These are phyloP conservation scores for Inga leiocalycina DNA, from an alignment of 306 rosid genomes.

Conservation along the genomic window DNA sequence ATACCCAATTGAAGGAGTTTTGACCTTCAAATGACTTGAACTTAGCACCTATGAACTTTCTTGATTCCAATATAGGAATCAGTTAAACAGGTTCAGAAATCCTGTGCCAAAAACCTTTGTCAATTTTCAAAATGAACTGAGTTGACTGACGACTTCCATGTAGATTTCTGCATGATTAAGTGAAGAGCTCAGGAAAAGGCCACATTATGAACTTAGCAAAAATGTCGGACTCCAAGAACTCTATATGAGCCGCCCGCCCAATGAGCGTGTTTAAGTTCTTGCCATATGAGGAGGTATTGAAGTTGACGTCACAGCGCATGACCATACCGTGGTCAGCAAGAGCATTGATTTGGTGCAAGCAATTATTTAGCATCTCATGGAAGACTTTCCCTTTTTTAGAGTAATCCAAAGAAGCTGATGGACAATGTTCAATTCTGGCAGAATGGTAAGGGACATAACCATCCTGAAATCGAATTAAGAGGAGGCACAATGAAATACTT, in stretches of 20 bases:
- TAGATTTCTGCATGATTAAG: conserved; percentile 31
- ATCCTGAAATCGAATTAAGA: conserved; percentile 51
- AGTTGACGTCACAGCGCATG: conserved; percentile 87
- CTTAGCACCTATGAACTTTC: conserved; percentile 11
- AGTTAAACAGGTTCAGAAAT: not conserved
- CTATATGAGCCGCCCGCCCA: conserved; percentile 92
- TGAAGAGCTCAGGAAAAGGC: conserved; percentile 85
- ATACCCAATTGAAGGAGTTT: not conserved
- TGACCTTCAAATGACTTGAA: conserved; percentile 4
- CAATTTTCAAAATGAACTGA: conserved; percentile 1
- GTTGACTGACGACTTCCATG: not conserved
- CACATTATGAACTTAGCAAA: conserved; percentile 85
- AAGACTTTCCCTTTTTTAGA: conserved; percentile 72
- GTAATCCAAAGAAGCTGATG: conserved; percentile 65
- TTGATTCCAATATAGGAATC: not conserved
- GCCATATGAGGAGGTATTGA: conserved; percentile 73
- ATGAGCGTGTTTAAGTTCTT: conserved; percentile 73
- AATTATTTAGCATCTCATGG: conserved; percentile 77
- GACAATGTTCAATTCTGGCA: conserved; percentile 81
- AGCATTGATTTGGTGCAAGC: conserved; percentile 76
- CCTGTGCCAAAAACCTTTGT: not conserved
- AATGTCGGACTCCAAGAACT: conserved; percentile 81
- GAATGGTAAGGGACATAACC: conserved; percentile 97
- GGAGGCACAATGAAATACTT: conserved; percentile 15
- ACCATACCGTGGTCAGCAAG: conserved; percentile 59